Percentiles rank a stretch among this genome's conserved stretches.
These are phyloP conservation scores for Fragilaria crotonensis DNA, from an alignment of 108 stramenopile genomes.

Conservation along the genomic window DNA sequence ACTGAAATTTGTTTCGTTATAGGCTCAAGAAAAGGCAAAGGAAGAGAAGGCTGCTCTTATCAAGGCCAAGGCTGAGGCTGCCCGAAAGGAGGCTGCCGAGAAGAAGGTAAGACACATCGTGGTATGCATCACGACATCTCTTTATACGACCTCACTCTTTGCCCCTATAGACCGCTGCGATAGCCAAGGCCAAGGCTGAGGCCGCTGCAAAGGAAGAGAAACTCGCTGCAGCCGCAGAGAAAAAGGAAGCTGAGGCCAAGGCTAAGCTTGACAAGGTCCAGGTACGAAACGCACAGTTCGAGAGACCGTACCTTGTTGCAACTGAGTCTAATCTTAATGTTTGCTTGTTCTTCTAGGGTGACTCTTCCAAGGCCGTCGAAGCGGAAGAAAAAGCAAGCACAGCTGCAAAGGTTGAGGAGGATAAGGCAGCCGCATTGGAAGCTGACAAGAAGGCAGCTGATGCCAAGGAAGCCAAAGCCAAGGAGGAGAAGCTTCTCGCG, in stretches of 20 bases:
- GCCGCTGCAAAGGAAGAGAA: not conserved
- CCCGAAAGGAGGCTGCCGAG: not conserved
- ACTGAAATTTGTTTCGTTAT: not conserved
- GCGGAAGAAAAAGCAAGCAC: conserved; percentile 6
- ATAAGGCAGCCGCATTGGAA: conserved; percentile 15
- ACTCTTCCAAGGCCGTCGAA: conserved; percentile 3
- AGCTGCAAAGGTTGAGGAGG: conserved; percentile 24
- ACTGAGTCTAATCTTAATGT: too few species aligned
- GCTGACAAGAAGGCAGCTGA: conserved; percentile 26
- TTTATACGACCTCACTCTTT: too few species aligned
- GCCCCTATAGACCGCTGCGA: too few species aligned
- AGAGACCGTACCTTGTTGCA: too few species aligned
- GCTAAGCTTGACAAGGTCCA: not conserved
- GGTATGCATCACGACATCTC: too few species aligned
- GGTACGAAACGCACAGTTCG: not conserved
- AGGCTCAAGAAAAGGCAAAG: not conserved
- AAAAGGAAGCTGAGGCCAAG: not conserved
- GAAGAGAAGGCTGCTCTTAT: not conserved
- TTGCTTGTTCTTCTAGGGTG: too few species aligned
- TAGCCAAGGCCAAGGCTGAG: not conserved
- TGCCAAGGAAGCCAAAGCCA: conserved; percentile 21
- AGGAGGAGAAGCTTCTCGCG: too few species aligned
- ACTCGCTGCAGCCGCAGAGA: not conserved
- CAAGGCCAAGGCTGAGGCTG: not conserved
- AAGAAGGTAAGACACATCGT: not conserved